phyloP scores from a whole-genome alignment of 129 eudicot species.

The Pseudognaphalium luteoalbum region DNA sequence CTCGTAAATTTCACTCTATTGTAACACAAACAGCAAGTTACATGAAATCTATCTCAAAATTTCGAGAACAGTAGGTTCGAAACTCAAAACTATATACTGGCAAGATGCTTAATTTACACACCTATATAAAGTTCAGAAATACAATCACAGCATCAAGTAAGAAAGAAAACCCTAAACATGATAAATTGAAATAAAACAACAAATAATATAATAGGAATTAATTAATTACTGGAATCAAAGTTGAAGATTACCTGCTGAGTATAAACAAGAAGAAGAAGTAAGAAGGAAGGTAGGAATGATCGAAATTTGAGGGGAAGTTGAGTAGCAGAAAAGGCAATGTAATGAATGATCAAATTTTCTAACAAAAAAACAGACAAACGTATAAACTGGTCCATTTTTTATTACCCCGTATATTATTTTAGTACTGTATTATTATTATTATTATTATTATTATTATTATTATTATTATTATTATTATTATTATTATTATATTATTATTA shows the following conservation, averaged over 20 bases:
- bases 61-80: not conserved
- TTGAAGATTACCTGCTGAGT: not conserved
- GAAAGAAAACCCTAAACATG: not conserved
- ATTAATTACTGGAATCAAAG: not conserved
- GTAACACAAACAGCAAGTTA: not conserved
- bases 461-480: too few relatives aligned
- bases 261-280: not conserved
- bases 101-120: not conserved
- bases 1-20: too few relatives aligned
- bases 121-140: too few relatives aligned
- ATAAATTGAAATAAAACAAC: not conserved
- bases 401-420: too few relatives aligned
- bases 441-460: too few relatives aligned
- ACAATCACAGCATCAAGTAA: not conserved
- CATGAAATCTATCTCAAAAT: too few relatives aligned
- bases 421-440: too few relatives aligned
- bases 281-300: not conserved
- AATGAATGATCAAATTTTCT: not conserved
- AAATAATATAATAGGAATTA: too few relatives aligned
- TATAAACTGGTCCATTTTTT: not conserved
- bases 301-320: not conserved
- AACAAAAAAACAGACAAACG: not conserved
- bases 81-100: not conserved
- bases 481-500: too few relatives aligned
- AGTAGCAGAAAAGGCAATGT: too few relatives aligned